Evolutionary conservation across 495 filamentous ascomycete species (phyloP).

Genomic region (Hyaloscypha hepaticicola): DNA sequence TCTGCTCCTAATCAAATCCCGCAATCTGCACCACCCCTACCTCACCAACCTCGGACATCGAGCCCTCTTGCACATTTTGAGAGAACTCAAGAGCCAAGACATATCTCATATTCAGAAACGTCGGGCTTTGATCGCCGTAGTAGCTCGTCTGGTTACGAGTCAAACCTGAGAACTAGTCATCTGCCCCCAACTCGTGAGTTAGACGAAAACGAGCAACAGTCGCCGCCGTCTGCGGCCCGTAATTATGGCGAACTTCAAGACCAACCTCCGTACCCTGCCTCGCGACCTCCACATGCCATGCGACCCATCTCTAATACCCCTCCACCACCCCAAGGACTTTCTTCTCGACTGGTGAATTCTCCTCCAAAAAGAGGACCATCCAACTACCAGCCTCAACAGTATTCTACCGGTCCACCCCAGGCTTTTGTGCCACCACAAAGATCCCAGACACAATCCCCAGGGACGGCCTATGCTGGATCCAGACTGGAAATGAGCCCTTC

Average conservation of each 20-base stretch:
- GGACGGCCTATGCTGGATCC: constrained; percentile 35
- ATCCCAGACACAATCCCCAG: constrained; percentile 86
- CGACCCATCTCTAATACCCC: constrained; percentile 40
- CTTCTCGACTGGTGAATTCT: constrained; percentile 40
- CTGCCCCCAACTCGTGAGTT: constrained; percentile 54
- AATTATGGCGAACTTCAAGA: constrained; percentile 22
- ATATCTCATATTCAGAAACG: constrained; percentile 35
- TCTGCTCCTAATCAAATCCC: constrained; percentile 37
- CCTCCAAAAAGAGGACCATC: constrained; percentile 54
- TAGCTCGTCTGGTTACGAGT: constrained; percentile 47
- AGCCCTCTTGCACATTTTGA: constrained; percentile 76
- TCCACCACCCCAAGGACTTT: constrained; percentile 40
- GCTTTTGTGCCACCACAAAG: constrained; percentile 51
- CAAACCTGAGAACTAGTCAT: constrained; percentile 44
- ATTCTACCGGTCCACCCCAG: constrained; percentile 39
- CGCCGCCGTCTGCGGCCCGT: constrained; percentile 32
- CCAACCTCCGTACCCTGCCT: constrained; percentile 16
- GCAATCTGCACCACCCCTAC: constrained; percentile 40
- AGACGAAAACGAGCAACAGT: constrained; percentile 46
- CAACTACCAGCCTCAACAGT: constrained; percentile 43
- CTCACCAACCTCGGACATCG: constrained; percentile 81
- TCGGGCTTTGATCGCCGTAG: constrained; percentile 42
- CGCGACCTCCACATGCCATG: constrained; percentile 22
- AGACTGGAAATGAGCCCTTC: constrained; percentile 30
- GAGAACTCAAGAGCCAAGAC: constrained; percentile 40